A percentile compares a stretch with the other conserved stretches of the same genome.
Evolutionary conservation across 345 rosid species (phyloP).

Genomic region (Populus alba): DNA sequence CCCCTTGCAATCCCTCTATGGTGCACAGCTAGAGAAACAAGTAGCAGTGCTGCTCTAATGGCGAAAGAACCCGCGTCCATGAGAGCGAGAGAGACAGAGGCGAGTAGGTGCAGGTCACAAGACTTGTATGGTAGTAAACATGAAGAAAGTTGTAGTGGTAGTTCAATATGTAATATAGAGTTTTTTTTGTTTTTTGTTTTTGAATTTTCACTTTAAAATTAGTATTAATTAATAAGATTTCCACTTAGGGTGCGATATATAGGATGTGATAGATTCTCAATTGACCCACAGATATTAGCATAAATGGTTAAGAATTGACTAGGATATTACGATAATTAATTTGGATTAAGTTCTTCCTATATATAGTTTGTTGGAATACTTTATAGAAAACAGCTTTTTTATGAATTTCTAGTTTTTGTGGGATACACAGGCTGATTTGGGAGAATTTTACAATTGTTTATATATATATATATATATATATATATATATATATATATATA

Average conservation of each 20-base stretch:
- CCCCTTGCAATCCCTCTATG: neutral
- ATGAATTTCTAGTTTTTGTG: too few relatives aligned
- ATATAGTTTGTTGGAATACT: too few relatives aligned
- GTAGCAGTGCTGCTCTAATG: neutral
- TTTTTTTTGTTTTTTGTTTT: fast-evolving
- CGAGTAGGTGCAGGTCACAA: neutral
- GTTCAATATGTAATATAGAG: neutral
- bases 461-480: too few relatives aligned
- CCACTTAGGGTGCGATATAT: neutral
- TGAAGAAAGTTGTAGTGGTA: neutral
- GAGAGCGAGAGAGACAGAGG: neutral
- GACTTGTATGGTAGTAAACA: neutral
- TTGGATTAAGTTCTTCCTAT: too few relatives aligned
- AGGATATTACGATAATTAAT: too few relatives aligned
- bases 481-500: too few relatives aligned
- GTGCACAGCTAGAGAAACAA: neutral
- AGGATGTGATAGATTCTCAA: neutral
- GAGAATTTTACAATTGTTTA: too few relatives aligned
- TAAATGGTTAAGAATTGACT: too few relatives aligned
- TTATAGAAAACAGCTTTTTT: too few relatives aligned
- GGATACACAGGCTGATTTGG: too few relatives aligned
- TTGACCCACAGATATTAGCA: neutral
- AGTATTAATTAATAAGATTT: too few relatives aligned
- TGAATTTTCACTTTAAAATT: too few relatives aligned
- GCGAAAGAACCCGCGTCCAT: neutral